These are phyloP conservation scores for Thraustotheca clavata DNA, from an alignment of 352 stramenopile genomes.

Conservation along the genomic window DNA sequence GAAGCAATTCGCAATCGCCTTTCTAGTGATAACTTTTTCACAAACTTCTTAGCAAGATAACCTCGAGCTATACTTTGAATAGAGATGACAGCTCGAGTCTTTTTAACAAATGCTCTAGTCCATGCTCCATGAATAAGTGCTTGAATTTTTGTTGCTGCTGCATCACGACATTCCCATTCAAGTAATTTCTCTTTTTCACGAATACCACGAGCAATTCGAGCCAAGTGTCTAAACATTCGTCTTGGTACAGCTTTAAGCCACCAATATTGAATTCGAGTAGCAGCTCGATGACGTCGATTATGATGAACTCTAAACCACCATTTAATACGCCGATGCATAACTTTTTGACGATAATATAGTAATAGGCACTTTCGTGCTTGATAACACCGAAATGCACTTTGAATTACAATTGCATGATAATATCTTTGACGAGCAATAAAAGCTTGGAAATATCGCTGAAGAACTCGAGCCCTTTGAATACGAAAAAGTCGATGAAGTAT, in stretches of 20 bases:
- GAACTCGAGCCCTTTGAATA: constrained; percentile 33
- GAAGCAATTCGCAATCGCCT: neutral
- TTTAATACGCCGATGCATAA: constrained; percentile 66
- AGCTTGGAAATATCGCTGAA: constrained; percentile 33
- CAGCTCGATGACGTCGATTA: constrained; percentile 29
- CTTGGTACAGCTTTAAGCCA: constrained; percentile 49
- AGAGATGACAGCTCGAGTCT: constrained; percentile 30
- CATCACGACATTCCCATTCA: constrained; percentile 26
- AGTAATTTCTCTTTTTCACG: constrained; percentile 16
- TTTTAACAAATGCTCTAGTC: constrained; percentile 4
- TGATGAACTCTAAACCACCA: constrained; percentile 64
- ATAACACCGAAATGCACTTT: constrained; percentile 38
- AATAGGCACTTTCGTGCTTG: constrained; percentile 25
- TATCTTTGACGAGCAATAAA: constrained; percentile 27
- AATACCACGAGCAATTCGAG: constrained; percentile 18
- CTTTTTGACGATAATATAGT: constrained; percentile 29
- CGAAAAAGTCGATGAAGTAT: constrained; percentile 37
- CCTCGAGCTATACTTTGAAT: constrained; percentile 55
- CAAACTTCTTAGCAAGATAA: constrained; percentile 25
- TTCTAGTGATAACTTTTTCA: neutral
- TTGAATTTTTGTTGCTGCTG: constrained; percentile 41
- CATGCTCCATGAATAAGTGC: constrained; percentile 36
- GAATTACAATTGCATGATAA: constrained; percentile 32
- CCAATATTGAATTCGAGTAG: constrained; percentile 53
- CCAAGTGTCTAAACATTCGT: constrained; percentile 40